Conservation (phyloP, 2,329 filamentous ascomycete species). For the Didymosphaeria variabile region DNA sequence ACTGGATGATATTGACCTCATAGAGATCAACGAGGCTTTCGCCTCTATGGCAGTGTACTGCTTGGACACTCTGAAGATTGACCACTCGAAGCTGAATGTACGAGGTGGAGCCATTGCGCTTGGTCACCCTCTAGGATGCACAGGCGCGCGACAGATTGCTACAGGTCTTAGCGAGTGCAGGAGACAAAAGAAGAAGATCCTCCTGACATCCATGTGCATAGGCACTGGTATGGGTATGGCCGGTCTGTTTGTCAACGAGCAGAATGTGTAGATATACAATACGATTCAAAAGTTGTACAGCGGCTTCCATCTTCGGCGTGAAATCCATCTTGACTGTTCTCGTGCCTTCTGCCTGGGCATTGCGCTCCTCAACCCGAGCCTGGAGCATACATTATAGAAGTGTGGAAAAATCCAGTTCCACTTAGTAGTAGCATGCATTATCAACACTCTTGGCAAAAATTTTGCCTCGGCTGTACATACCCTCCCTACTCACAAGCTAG, state of each 20-base stretch:
- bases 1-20: constrained; percentile 84
- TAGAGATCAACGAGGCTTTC: constrained; percentile 98
- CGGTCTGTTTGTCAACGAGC: constrained; percentile 72
- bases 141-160: constrained; percentile 82
- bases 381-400: no score
- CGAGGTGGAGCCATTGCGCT: constrained; percentile 84
- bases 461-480: no score
- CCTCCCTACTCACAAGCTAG: no score
- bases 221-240: constrained; percentile 74
- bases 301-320: background rate
- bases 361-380: no score
- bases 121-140: constrained; percentile 82
- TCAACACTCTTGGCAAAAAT: no score
- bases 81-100: constrained; percentile 80
- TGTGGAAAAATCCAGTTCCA: no score
- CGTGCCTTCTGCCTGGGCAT: background rate
- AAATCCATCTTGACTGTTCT: background rate
- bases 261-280: constrained; percentile 38
- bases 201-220: constrained; percentile 91
- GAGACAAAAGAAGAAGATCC: constrained; percentile 85
- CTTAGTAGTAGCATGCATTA: no score
- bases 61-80: constrained; percentile 70
- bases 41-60: constrained; percentile 98
- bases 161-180: constrained; percentile 88
- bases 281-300: background rate